Percentiles rank a stretch among this genome's conserved stretches.
phyloP scores from a whole-genome alignment of 768 basidiomycete species.

The Suillus spraguei region DNA sequence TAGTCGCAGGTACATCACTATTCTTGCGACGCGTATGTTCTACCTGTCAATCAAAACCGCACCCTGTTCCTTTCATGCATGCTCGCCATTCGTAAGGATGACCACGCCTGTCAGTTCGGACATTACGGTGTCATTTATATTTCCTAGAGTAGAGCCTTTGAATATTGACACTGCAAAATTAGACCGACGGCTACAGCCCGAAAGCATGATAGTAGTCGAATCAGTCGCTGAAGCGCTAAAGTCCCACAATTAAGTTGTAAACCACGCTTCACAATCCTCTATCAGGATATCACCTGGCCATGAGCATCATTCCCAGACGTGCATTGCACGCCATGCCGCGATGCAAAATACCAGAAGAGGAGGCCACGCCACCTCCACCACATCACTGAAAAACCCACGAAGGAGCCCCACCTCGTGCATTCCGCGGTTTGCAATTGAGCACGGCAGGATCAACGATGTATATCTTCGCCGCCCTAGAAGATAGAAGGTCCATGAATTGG shows the following conservation, averaged over 20 bases:
- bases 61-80: constrained; percentile 1
- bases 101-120: constrained; percentile 4
- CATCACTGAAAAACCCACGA: constrained; percentile 33
- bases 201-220: not conserved
- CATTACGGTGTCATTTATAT: not conserved
- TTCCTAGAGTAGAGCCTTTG: not conserved
- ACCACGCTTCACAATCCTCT: not conserved
- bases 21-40: not conserved
- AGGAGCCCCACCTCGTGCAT: constrained; percentile 28
- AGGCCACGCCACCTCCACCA: constrained; percentile 39
- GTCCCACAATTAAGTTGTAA: not conserved
- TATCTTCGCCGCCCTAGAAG: constrained; percentile 28
- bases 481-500: constrained; percentile 29
- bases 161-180: not conserved
- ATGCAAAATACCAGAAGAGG: constrained; percentile 34
- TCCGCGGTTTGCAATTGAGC: constrained; percentile 14
- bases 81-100: not conserved
- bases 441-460: constrained; percentile 24
- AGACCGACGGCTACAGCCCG: not conserved
- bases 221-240: not conserved
- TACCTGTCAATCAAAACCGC: constrained; percentile 6
- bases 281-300: not conserved
- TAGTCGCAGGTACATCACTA: not conserved
- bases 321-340: constrained; percentile 37
- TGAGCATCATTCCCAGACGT: constrained; percentile 17